These are phyloP conservation scores for Geotrichum aggregatum DNA, from an alignment of 1,139 yeast species.

Conservation along the genomic window DNA sequence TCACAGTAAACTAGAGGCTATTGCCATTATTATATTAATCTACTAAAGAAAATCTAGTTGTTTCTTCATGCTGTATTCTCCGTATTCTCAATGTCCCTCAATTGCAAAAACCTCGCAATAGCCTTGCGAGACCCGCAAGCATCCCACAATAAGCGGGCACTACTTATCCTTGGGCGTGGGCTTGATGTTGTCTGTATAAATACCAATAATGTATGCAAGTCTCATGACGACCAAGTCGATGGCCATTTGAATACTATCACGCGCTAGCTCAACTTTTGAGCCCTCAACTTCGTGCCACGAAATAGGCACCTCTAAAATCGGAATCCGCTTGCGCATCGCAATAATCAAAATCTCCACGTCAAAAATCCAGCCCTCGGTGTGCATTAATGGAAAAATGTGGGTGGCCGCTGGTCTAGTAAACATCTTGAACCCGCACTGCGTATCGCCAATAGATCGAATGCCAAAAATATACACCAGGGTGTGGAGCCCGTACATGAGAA, in stretches of 20 bases:
- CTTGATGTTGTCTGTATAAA: slow-evolving; percentile 49
- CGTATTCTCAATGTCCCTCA: no score
- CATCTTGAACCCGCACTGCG: slow-evolving; percentile 96
- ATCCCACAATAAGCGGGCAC: no score
- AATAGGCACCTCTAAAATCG: slow-evolving; percentile 73
- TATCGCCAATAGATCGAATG: slow-evolving; percentile 77
- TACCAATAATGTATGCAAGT: slow-evolving; percentile 78
- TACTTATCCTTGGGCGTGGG: slow-evolving; percentile 8
- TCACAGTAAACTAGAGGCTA: no score
- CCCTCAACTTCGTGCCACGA: slow-evolving; percentile 98
- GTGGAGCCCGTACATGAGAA: slow-evolving; percentile 90
- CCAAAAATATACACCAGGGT: slow-evolving; percentile 84
- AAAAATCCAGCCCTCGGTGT: slow-evolving; percentile 96
- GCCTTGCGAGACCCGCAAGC: no score
- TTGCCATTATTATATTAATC: neutral
- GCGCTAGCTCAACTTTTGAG: slow-evolving; percentile 85
- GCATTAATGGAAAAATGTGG: slow-evolving; percentile 80
- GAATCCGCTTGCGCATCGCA: slow-evolving; percentile 66
- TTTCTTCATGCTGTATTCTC: neutral
- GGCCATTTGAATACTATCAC: slow-evolving; percentile 93
- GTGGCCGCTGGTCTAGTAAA: slow-evolving; percentile 67
- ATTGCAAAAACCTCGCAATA: no score
- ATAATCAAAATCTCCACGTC: slow-evolving; percentile 87
- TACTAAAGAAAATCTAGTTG: neutral
- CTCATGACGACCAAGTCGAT: slow-evolving; percentile 87